Evolutionary conservation across 2,329 filamentous ascomycete species (phyloP).

Genomic region (Diaporthe vaccinii): DNA sequence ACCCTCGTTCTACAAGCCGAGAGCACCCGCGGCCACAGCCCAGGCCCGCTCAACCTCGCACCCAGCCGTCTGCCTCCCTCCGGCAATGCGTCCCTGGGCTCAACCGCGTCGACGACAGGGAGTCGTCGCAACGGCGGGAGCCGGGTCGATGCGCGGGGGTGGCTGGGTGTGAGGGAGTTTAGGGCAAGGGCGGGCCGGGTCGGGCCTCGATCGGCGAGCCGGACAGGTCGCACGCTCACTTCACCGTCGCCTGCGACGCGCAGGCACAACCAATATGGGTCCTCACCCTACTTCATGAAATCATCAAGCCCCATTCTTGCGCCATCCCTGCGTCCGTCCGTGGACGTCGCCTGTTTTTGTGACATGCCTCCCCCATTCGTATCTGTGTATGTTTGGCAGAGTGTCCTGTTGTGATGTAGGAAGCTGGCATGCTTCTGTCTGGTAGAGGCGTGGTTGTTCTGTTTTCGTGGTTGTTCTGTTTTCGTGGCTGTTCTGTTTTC

Average conservation of each 20-base stretch:
- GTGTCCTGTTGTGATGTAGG: neutral
- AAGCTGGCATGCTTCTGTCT: neutral
- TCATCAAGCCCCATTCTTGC: neutral
- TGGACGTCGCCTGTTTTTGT: neutral
- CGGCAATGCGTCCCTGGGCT: neutral
- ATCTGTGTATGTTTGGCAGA: neutral
- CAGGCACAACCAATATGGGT: neutral
- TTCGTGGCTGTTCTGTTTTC: no score
- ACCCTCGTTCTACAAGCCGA: conserved; percentile 3
- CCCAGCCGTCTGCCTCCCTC: neutral
- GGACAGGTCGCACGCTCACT: neutral
- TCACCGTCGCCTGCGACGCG: neutral
- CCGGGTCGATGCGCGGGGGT: neutral
- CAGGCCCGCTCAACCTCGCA: neutral
- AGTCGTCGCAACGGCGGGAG: neutral
- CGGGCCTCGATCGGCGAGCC: neutral
- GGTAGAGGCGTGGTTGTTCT: no score
- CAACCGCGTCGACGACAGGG: neutral
- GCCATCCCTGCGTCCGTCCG: neutral
- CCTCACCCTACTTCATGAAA: neutral
- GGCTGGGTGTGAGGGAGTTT: neutral
- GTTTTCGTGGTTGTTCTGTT: no score
- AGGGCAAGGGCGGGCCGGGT: neutral
- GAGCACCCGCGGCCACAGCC: neutral
- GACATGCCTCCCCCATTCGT: neutral